Percentiles rank a stretch among this genome's conserved stretches.
Conservation (phyloP, 108 stramenopile genomes). For the Nitzschia palea region DNA sequence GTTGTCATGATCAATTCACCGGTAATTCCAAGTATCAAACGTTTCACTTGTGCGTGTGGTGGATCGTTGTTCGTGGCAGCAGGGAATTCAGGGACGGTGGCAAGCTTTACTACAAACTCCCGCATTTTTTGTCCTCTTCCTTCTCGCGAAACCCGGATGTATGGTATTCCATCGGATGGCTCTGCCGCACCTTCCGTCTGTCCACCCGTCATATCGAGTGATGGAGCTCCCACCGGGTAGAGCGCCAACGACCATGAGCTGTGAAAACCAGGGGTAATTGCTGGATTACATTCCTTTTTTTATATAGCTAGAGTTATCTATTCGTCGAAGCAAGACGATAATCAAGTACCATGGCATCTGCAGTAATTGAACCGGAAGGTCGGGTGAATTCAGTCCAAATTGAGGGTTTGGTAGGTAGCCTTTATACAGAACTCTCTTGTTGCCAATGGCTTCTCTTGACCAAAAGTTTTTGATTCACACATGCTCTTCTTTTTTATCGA, state of each 20-base stretch:
- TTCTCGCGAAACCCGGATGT: too few relatives aligned
- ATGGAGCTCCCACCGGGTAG: neutral
- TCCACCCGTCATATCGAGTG: neutral
- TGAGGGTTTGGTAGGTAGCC: slow-evolving; percentile 71
- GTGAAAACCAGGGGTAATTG: too few relatives aligned
- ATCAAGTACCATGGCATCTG: slow-evolving; percentile 15
- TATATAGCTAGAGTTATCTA: neutral
- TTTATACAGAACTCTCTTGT: too few relatives aligned
- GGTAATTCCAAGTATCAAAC: too few relatives aligned
- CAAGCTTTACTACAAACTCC: too few relatives aligned
- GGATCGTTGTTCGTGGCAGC: too few relatives aligned
- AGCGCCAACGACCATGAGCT: neutral
- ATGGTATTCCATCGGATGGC: too few relatives aligned
- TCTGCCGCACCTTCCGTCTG: neutral
- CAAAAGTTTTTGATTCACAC: neutral
- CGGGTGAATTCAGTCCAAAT: slow-evolving; percentile 75
- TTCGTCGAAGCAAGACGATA: neutral
- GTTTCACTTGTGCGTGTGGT: too few relatives aligned
- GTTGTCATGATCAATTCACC: too few relatives aligned
- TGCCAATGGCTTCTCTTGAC: neutral
- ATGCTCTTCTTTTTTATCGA: neutral
- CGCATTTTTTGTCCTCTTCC: too few relatives aligned
- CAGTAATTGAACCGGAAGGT: slow-evolving; percentile 69
- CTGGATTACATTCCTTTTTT: too few relatives aligned
- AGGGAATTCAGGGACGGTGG: too few relatives aligned